These are phyloP conservation scores for Geotrichum phurueaensis DNA, from an alignment of 1,139 yeast species.

Conservation along the genomic window DNA sequence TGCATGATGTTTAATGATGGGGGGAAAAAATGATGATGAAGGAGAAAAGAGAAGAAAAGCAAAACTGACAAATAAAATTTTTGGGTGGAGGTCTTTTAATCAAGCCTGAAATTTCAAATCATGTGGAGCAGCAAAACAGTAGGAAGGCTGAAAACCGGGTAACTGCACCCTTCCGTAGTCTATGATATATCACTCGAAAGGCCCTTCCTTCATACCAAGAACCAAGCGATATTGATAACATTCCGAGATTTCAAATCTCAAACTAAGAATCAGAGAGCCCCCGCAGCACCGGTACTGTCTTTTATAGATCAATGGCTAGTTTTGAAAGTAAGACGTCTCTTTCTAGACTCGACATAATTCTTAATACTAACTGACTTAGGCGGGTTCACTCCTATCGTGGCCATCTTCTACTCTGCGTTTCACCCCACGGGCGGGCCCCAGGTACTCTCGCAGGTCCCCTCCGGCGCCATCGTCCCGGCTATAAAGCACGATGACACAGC, in stretches of 20 bases:
- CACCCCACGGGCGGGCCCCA: constrained; percentile 95
- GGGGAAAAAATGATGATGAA: background rate
- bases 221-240: no score
- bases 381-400: constrained; percentile 79
- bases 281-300: no score
- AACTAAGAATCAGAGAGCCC: no score
- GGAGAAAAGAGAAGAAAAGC: constrained; percentile 5
- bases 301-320: constrained; percentile 8
- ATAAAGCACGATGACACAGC: constrained; percentile 34
- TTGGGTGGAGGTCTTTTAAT: constrained; percentile 8
- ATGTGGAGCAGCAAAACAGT: background rate
- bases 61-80: background rate
- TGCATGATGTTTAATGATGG: constrained; percentile 11
- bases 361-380: constrained; percentile 20
- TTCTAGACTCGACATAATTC: background rate
- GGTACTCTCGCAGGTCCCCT: constrained; percentile 89
- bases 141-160: constrained; percentile 7
- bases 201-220: background rate
- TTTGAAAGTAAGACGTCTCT: constrained; percentile 8
- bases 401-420: constrained; percentile 83
- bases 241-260: no score
- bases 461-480: constrained; percentile 45
- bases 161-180: background rate
- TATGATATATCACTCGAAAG: background rate
- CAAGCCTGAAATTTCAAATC: constrained; percentile 1